Evolutionary conservation across 352 stramenopile species (phyloP).

Genomic region (Phytophthora pisi): DNA sequence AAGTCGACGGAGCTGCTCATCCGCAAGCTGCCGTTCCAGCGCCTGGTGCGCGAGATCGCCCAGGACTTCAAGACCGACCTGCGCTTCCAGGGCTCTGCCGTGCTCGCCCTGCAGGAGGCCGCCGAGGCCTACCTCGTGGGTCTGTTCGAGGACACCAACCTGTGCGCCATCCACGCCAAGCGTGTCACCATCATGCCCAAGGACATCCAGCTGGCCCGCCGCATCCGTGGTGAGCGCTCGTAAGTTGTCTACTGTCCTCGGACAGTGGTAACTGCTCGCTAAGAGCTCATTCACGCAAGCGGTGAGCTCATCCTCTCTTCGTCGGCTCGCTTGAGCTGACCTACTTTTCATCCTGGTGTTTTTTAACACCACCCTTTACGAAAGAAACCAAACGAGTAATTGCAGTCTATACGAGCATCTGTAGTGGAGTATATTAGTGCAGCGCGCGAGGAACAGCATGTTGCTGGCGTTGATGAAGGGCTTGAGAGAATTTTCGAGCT

Average conservation of each 20-base stretch:
- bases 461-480: no score
- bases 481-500: no score
- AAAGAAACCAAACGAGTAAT: constrained; percentile 42
- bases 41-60: constrained; percentile 95
- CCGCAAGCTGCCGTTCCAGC: constrained; percentile 96
- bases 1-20: constrained; percentile 96
- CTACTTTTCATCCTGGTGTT: constrained; percentile 68
- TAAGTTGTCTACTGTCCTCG: constrained; percentile 47
- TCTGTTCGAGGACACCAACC: constrained; percentile 96
- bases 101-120: constrained; percentile 92
- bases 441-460: no score
- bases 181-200: constrained; percentile 97
- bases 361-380: constrained; percentile 83
- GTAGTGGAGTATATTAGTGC: no score
- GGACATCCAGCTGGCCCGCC: constrained; percentile 94
- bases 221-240: constrained; percentile 92
- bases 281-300: not conserved
- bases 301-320: not conserved
- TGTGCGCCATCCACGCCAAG: constrained; percentile 96
- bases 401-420: no score
- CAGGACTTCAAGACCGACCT: constrained; percentile 98
- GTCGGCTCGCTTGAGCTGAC: constrained; percentile 20
- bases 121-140: constrained; percentile 94
- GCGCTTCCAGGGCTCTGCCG: constrained; percentile 95
- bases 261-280: constrained; percentile 12